Evolutionary conservation across 352 stramenopile genomes (phyloP).

Genomic region (Phytophthora sojae): DNA sequence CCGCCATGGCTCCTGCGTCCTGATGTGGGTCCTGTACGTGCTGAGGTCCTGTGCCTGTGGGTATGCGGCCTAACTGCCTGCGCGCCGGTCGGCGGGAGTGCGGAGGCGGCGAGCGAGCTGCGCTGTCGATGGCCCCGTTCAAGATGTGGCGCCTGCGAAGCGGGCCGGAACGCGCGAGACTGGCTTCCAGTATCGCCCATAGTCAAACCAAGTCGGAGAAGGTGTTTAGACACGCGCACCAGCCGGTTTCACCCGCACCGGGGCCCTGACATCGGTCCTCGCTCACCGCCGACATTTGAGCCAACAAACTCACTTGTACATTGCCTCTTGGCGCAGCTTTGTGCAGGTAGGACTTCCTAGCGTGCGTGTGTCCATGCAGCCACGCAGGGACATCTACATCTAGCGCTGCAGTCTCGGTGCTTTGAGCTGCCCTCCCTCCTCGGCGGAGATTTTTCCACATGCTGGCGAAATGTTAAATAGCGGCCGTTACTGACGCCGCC

Average conservation of each 20-base stretch:
- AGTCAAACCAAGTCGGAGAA: conserved; percentile 13
- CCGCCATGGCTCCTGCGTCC: conserved; percentile 15
- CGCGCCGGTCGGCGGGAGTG: neutral
- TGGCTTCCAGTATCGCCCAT: conserved; percentile 7
- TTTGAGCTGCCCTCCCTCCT: no score
- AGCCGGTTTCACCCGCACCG: neutral
- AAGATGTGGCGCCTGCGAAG: conserved; percentile 19
- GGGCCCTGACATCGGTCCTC: neutral
- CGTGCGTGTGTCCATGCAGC: neutral
- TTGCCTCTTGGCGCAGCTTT: neutral
- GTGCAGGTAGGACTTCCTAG: neutral
- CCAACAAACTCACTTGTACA: no score
- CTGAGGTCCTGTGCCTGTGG: neutral
- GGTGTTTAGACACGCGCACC: neutral
- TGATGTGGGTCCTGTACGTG: neutral
- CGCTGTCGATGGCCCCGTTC: conserved; percentile 6
- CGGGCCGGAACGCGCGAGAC: neutral
- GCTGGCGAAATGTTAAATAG: neutral
- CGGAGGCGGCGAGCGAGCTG: neutral
- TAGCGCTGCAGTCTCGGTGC: no score
- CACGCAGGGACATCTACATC: neutral
- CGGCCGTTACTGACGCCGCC: neutral
- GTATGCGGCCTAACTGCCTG: neutral
- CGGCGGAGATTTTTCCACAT: neutral
- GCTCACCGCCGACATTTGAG: neutral